Conservation (phyloP, 139 green algal genomes). For the Pseudopediastrum boryanum region DNA sequence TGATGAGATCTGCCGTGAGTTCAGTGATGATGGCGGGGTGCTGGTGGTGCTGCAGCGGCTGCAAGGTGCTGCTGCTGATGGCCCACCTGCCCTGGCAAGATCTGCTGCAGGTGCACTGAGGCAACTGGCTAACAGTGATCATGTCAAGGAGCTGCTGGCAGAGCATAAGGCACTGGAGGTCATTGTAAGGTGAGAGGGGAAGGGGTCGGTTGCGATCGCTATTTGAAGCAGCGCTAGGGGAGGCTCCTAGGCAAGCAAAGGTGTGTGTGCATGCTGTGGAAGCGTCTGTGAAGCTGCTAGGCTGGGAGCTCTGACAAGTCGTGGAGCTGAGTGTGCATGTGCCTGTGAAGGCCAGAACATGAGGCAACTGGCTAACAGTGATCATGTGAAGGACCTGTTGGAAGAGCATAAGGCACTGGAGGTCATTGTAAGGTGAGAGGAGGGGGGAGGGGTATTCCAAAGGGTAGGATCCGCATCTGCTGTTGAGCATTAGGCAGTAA, state of each 20-base stretch:
- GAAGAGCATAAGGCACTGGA: slow-evolving; percentile 57
- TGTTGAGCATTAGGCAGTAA: not conserved
- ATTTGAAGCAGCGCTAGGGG: no score
- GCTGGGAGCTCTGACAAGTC: no score
- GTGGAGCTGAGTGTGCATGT: no score
- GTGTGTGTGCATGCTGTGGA: not conserved
- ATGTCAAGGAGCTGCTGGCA: slow-evolving; percentile 71
- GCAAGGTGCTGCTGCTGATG: not conserved
- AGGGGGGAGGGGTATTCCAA: no score
- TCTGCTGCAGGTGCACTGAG: slow-evolving; percentile 56
- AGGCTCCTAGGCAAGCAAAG: no score
- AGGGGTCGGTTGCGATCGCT: no score
- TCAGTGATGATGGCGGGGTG: slow-evolving; percentile 51
- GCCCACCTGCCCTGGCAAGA: slow-evolving; percentile 13
- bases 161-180: slow-evolving; percentile 52
- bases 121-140: slow-evolving; percentile 86
- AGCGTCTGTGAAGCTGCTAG: no score
- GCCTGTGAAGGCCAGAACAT: no score
- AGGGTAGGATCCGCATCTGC: not conserved
- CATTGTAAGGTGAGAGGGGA: slow-evolving; percentile 36
- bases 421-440: slow-evolving; percentile 38
- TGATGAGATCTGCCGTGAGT: slow-evolving; percentile 72
- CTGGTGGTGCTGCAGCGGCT: slow-evolving; percentile 45
- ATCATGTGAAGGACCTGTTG: slow-evolving; percentile 73
- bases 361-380: slow-evolving; percentile 85